These are phyloP conservation scores for Marasmius sp. DNA, from an alignment of 1,284 basidiomycete species.

Conservation along the genomic window DNA sequence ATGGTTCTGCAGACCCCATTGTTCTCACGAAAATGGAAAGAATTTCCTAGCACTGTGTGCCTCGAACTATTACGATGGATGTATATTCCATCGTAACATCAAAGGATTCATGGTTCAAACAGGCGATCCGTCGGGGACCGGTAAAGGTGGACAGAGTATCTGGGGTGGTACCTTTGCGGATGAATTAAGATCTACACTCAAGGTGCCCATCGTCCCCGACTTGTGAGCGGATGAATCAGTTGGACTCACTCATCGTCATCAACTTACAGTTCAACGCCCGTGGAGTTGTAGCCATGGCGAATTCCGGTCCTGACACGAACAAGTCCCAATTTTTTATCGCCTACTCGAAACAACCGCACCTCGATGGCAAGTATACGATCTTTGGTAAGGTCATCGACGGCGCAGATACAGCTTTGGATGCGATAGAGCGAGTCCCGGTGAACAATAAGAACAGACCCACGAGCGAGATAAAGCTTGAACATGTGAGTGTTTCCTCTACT, in stretches of 20 bases:
- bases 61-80: conserved; percentile 84
- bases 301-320: conserved; percentile 90
- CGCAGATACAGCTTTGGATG: conserved; percentile 83
- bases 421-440: conserved; percentile 89
- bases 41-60: conserved; percentile 96
- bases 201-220: conserved; percentile 46
- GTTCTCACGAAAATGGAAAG: conserved; percentile 36
- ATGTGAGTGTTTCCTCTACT: conserved; percentile 49
- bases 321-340: conserved; percentile 96
- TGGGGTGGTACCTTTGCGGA: conserved; percentile 89
- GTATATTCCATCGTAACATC: conserved; percentile 92
- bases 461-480: conserved; percentile 78
- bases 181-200: conserved; percentile 89
- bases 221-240: neutral
- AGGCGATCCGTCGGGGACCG: conserved; percentile 81
- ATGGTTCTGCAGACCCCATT: neutral
- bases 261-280: conserved; percentile 81
- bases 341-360: conserved; percentile 88
- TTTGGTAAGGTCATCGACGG: conserved; percentile 97
- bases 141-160: conserved; percentile 83
- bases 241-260: conserved; percentile 1
- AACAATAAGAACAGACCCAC: conserved; percentile 89
- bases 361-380: conserved; percentile 94
- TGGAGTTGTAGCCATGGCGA: conserved; percentile 96
- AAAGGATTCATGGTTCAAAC: conserved; percentile 96